These are phyloP conservation scores for Collybia nuda DNA, from an alignment of 768 basidiomycete genomes.

Conservation along the genomic window DNA sequence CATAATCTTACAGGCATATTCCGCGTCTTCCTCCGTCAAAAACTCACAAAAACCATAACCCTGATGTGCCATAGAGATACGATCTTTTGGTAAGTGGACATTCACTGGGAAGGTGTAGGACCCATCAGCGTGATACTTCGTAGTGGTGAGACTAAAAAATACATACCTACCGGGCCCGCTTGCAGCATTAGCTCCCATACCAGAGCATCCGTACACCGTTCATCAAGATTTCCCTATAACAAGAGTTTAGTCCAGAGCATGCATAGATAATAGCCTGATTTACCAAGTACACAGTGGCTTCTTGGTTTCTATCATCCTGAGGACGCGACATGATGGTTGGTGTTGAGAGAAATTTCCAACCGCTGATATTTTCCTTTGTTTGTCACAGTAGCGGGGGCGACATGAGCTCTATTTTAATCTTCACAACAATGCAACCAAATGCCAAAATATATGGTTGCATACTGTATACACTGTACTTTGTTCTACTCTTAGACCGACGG, in stretches of 20 bases:
- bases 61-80: constrained; percentile 97
- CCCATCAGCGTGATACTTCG: background rate
- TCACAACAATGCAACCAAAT: background rate
- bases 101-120: constrained; percentile 58
- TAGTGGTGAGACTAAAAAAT: background rate
- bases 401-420: no score
- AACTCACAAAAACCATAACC: constrained; percentile 99
- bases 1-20: constrained; percentile 99
- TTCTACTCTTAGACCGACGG: background rate
- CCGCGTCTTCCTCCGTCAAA: constrained; percentile 97
- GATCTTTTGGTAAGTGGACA: constrained; percentile 97
- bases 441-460: background rate
- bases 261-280: background rate
- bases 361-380: constrained; percentile 10
- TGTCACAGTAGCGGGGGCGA: background rate
- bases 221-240: constrained; percentile 90
- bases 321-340: constrained; percentile 55
- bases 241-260: constrained; percentile 5
- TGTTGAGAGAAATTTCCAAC: constrained; percentile 7
- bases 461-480: no score
- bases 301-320: constrained; percentile 89
- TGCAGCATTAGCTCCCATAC: constrained; percentile 99
- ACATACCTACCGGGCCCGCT: constrained; percentile 96
- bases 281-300: constrained; percentile 87
- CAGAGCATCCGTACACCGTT: constrained; percentile 89